These are phyloP conservation scores for Volutella citrinella DNA, from an alignment of 2,329 filamentous ascomycete genomes.

Conservation along the genomic window DNA sequence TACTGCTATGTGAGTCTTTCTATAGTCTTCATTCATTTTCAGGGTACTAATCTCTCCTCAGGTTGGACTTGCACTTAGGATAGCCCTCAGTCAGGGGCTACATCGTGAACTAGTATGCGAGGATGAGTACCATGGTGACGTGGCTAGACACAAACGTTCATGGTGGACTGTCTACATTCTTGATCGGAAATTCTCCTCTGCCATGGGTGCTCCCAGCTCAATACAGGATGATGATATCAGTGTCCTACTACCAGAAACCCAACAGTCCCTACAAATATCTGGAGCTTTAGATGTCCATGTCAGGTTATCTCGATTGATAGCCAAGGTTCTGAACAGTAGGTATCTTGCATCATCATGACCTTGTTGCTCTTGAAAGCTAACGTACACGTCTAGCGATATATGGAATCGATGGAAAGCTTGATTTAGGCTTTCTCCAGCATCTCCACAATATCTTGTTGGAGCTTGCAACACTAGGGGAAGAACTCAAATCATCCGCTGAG, in stretches of 20 bases:
- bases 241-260: neutral
- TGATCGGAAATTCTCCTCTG: conserved; percentile 5
- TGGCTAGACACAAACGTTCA: neutral
- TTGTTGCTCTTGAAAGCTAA: too few relatives aligned
- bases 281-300: conserved; percentile 5
- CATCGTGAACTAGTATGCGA: conserved; percentile 5
- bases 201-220: conserved; percentile 8
- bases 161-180: conserved; percentile 11
- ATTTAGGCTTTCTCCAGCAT: conserved; percentile 5
- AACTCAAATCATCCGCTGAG: conserved; percentile 2
- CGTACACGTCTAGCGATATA: conserved; percentile 4
- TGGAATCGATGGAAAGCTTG: conserved; percentile 1
- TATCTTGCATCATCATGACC: too few relatives aligned
- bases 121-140: neutral
- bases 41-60: neutral
- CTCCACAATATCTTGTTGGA: conserved; percentile 3
- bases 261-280: conserved; percentile 1
- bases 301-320: conserved; percentile 5
- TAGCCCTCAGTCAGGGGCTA: conserved; percentile 6
- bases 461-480: conserved; percentile 1
- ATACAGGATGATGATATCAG: conserved; percentile 10
- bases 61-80: conserved; percentile 5
- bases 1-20: conserved; percentile 5
- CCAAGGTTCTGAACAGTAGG: conserved; percentile 8
- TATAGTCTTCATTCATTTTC: neutral